Base-by-base conservation (phyloP, 208 protist species). In the Herpetomonas tarakana region DNA sequence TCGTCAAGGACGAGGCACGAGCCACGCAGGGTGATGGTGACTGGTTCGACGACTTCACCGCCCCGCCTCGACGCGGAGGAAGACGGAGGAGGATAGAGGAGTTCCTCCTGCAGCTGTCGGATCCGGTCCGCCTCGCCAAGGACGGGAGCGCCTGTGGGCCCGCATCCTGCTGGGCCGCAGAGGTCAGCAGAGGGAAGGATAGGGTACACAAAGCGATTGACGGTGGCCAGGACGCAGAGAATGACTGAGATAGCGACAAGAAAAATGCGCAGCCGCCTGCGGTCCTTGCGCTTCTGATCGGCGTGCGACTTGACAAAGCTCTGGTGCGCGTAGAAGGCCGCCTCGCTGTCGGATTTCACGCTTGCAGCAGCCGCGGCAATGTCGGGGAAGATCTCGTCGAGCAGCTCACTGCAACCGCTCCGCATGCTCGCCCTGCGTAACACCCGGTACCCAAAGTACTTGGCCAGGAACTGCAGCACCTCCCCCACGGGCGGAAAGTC, bases 271-370 rank as follows among this genome's bases (percentile, higher is more conserved):
- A 50, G 21, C n/a, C 35, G 16, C 21, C 39, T 30, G 2, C 61
- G 61, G 6, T 28, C 29, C 24, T 12, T 12, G 4, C 28, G 19
- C 6, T 51, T 7, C 19, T 50, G 50, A 14, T 3, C 9, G 12
- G 12, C 31, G 38, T 58, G 31, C 38, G 3, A 2, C 61, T 66
- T 50, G 25, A 27, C 61, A 35, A 66, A 61, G 14, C 18, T 24
- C 26, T 56, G 52, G 18, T 29, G 29, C 21, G 22, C 22, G 7
- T 16, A 11, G 18, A 35, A 56, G 26, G 22, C 21, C 18, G 16
- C 52, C 52, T 38, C 26, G 52, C 22, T 30, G 7, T n/a, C 35
- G 9, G 6, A 35, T 16, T 50, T 29, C 0, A 52, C n/a, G 27
- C 25, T 41, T 16, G 56, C 44, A 19, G 18, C 38, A 14, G 30